These are phyloP conservation scores for Silybum marianum DNA, from an alignment of 129 eudicot species.

Conservation along the genomic window DNA sequence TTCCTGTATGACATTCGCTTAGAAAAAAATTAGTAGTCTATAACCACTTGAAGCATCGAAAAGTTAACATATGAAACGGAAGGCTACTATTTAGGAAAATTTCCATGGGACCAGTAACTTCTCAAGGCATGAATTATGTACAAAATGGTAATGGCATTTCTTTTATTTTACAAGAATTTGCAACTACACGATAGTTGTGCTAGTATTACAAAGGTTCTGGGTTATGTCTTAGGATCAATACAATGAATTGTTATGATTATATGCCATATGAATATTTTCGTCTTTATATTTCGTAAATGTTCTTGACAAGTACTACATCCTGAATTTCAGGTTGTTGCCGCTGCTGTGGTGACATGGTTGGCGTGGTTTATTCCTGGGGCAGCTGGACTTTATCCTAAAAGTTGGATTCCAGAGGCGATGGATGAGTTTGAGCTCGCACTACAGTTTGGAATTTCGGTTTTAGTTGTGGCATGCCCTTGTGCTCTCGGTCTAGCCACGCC, in stretches of 20 bases:
- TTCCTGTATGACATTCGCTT: background rate
- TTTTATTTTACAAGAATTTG: background rate
- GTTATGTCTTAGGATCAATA: background rate
- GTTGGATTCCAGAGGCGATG: constrained; percentile 55
- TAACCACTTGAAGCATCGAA: background rate
- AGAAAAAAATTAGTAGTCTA: background rate
- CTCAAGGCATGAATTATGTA: background rate
- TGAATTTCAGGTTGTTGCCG: constrained; percentile 45
- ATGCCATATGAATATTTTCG: background rate
- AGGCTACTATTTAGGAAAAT: background rate
- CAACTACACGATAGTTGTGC: background rate
- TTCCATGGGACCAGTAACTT: background rate
- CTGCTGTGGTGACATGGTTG: constrained; percentile 48
- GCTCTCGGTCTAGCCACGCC: constrained; percentile 69
- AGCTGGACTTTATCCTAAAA: constrained; percentile 41
- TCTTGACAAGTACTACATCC: constrained; percentile 2
- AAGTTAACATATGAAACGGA: background rate
- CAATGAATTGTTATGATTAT: background rate
- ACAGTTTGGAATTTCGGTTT: constrained; percentile 62
- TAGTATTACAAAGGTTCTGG: background rate
- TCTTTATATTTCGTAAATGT: background rate
- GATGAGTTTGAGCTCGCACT: constrained; percentile 60
- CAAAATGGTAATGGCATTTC: background rate
- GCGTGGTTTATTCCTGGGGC: constrained; percentile 59
- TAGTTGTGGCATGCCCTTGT: constrained; percentile 70